A percentile compares a stretch with the other conserved stretches of the same genome.
These are phyloP conservation scores for Phellopilus nigrolimitatus DNA, from an alignment of 1,284 basidiomycete genomes.

Conservation along the genomic window DNA sequence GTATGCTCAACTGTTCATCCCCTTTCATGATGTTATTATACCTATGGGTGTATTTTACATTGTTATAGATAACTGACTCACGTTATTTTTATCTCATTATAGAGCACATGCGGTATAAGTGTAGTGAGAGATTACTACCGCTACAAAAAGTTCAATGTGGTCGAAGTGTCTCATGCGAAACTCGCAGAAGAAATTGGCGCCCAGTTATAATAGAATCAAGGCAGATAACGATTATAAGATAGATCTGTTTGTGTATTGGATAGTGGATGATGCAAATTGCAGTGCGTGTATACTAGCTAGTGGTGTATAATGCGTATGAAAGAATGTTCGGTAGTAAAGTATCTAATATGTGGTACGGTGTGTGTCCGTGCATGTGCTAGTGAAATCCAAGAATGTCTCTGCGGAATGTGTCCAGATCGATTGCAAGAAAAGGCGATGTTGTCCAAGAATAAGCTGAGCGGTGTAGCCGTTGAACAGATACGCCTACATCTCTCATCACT, in stretches of 20 bases:
- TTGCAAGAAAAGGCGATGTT: background rate
- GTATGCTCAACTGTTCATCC: conserved; percentile 35
- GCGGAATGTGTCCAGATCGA: background rate
- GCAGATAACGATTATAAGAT: background rate
- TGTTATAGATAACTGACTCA: background rate
- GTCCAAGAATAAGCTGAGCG: too few relatives aligned
- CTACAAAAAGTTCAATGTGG: conserved; percentile 69
- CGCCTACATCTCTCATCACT: too few relatives aligned
- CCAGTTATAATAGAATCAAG: background rate
- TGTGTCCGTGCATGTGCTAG: background rate
- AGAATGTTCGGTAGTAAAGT: background rate
- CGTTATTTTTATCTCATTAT: conserved; percentile 4
- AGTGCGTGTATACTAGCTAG: too few relatives aligned
- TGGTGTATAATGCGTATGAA: too few relatives aligned
- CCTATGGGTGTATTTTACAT: too few relatives aligned
- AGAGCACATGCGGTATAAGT: conserved; percentile 71
- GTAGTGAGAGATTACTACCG: conserved; percentile 67
- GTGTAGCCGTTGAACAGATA: too few relatives aligned
- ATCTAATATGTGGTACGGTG: background rate
- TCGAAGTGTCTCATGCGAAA: conserved; percentile 51
- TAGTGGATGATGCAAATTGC: too few relatives aligned
- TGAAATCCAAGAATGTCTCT: background rate
- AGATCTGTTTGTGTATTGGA: background rate
- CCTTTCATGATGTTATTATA: too few relatives aligned
- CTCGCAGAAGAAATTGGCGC: conserved; percentile 21